These are phyloP conservation scores for Madurella mycetomatis DNA, from an alignment of 2,329 filamentous ascomycete genomes.

Conservation along the genomic window DNA sequence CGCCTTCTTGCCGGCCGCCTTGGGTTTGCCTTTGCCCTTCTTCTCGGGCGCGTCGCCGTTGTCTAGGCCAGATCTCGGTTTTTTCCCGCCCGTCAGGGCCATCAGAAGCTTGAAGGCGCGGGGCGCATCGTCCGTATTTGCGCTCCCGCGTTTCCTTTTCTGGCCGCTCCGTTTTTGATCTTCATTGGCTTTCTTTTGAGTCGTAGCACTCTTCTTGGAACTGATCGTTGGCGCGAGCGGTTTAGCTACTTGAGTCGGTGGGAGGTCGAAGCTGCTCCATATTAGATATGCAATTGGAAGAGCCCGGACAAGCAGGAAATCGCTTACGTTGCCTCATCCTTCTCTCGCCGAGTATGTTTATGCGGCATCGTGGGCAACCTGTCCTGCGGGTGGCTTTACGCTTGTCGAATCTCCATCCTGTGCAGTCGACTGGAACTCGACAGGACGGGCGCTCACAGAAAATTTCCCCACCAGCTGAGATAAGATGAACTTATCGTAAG, in stretches of 20 bases:
- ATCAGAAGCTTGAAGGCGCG: conserved; percentile 84
- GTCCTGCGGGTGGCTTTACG: neutral
- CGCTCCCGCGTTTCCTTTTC: conserved; percentile 44
- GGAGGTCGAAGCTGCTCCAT: conserved; percentile 44
- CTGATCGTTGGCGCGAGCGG: conserved; percentile 44
- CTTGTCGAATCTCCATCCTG: neutral
- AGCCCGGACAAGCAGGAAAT: neutral
- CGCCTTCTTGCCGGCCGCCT: conserved; percentile 19
- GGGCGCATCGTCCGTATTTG: conserved; percentile 69
- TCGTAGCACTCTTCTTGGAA: conserved; percentile 34
- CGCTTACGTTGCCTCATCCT: conserved; percentile 49
- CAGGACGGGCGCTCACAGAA: neutral
- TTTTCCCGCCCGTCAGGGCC: conserved; percentile 63
- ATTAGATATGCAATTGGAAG: neutral
- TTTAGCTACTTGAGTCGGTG: conserved; percentile 45
- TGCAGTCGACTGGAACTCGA: too few species aligned
- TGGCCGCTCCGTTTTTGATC: conserved; percentile 35
- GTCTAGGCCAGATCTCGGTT: conserved; percentile 61
- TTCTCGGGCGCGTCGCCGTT: conserved; percentile 51
- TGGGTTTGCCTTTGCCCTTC: conserved; percentile 32
- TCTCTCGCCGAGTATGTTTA: conserved; percentile 70
- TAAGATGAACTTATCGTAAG: neutral
- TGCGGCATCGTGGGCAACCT: conserved; percentile 62
- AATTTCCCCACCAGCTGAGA: neutral
- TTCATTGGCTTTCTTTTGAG: conserved; percentile 30